A percentile compares a stretch with the other conserved stretches of the same genome.
Evolutionary conservation across 176 grass and related monocot species (phyloP).

Genomic region (Cenchrus purpureus): DNA sequence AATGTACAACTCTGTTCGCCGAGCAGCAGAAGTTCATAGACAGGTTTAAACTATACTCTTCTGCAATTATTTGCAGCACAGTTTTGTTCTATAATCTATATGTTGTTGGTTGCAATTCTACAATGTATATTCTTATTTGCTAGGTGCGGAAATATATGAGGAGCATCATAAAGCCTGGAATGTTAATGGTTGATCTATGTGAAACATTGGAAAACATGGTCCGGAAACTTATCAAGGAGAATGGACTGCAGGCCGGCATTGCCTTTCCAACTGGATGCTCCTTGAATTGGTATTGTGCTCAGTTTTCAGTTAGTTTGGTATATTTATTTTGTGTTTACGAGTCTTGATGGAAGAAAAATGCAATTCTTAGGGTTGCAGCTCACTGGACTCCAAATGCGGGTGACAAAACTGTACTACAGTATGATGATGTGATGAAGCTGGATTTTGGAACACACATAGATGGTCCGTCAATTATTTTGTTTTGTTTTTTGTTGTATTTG

Average conservation of each 20-base stretch:
- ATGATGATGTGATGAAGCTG: constrained; percentile 99
- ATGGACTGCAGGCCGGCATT: constrained; percentile 66
- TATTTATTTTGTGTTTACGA: background rate
- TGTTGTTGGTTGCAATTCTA: constrained; percentile 34
- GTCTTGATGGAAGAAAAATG: constrained; percentile 15
- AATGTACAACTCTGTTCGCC: constrained; percentile 83
- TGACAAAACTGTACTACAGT: constrained; percentile 93
- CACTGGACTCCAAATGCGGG: constrained; percentile 99
- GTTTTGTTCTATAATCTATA: constrained; percentile 21
- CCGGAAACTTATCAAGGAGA: constrained; percentile 67
- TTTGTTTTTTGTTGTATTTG: background rate
- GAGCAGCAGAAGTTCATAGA: constrained; percentile 99
- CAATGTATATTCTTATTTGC: constrained; percentile 25
- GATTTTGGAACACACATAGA: constrained; percentile 99
- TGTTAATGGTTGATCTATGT: constrained; percentile 92
- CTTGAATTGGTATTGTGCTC: constrained; percentile 58
- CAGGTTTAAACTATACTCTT: constrained; percentile 54
- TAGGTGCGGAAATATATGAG: constrained; percentile 96
- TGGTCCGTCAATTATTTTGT: constrained; percentile 53
- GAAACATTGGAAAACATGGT: constrained; percentile 68
- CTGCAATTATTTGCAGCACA: constrained; percentile 2
- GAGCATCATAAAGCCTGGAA: constrained; percentile 92
- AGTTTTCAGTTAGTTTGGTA: background rate
- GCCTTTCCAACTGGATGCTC: constrained; percentile 67
- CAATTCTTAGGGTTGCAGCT: constrained; percentile 82